Conservation (phyloP, 164 flowering plant species). For the Umbilicus rupestris region DNA sequence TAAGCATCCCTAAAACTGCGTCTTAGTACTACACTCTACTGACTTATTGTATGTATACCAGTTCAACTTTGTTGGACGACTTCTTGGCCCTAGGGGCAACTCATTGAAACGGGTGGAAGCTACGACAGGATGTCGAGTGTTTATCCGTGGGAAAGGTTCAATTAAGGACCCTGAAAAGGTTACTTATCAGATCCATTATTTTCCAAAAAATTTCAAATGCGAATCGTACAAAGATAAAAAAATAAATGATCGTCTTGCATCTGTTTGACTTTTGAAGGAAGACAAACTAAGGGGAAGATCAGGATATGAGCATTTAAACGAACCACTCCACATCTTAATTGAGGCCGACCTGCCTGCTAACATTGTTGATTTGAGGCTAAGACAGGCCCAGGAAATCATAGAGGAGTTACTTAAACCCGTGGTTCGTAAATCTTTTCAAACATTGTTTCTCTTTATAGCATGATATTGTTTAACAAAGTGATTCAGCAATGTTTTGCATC, state of each 20-base stretch:
- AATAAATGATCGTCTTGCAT: background rate
- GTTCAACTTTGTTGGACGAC: constrained; percentile 99
- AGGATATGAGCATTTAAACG: constrained; percentile 94
- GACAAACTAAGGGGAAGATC: constrained; percentile 94
- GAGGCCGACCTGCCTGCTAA: constrained; percentile 90
- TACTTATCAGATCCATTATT: constrained; percentile 1
- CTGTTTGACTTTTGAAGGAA: constrained; percentile 41
- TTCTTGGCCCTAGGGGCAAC: constrained; percentile 96
- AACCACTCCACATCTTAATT: constrained; percentile 82
- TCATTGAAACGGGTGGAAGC: constrained; percentile 96
- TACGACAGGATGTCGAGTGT: constrained; percentile 94
- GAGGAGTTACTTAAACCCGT: constrained; percentile 97
- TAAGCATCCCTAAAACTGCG: background rate
- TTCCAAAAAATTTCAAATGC: too few relatives aligned
- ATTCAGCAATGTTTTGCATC: background rate
- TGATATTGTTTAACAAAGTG: background rate
- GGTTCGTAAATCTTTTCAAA: constrained; percentile 28
- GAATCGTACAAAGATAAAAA: background rate
- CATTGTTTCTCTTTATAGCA: background rate
- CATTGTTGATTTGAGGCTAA: constrained; percentile 69
- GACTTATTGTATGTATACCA: constrained; percentile 18
- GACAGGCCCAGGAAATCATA: constrained; percentile 82
- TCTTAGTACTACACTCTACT: constrained; percentile 1
- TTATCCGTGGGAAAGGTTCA: constrained; percentile 96
- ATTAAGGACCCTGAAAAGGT: constrained; percentile 98